Percentiles rank a stretch among this genome's conserved stretches.
phyloP scores from a whole-genome alignment of 805 yeast species.

The Torulaspora franciscae region DNA sequence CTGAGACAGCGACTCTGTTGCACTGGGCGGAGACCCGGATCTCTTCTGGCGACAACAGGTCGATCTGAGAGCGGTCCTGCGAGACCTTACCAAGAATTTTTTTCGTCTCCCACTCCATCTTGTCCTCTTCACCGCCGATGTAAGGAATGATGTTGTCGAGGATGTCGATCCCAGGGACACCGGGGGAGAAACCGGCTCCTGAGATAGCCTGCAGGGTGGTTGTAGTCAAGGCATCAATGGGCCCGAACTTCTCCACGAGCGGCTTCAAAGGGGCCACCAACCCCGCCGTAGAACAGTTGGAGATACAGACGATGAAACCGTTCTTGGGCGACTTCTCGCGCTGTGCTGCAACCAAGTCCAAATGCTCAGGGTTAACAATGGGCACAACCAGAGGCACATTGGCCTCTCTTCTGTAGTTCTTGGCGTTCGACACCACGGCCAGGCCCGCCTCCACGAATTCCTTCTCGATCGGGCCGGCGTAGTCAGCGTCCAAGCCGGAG shows the following conservation, averaged over 20 bases:
- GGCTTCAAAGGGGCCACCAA: slow-evolving; percentile 95
- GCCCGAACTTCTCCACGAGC: slow-evolving; percentile 84
- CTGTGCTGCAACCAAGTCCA: slow-evolving; percentile 62
- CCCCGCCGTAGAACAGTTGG: slow-evolving; percentile 98
- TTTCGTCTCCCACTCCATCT: slow-evolving; percentile 97
- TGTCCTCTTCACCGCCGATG: slow-evolving; percentile 96
- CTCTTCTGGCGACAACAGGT: slow-evolving; percentile 58
- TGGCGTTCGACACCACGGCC: slow-evolving; percentile 88
- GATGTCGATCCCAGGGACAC: slow-evolving; percentile 92
- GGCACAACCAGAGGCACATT: slow-evolving; percentile 94
- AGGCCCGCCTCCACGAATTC: slow-evolving; percentile 77
- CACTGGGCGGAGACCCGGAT: slow-evolving; percentile 92
- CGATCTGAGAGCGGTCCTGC: slow-evolving; percentile 49
- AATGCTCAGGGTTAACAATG: slow-evolving; percentile 87
- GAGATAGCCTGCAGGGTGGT: slow-evolving; percentile 96
- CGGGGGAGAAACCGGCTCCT: slow-evolving; percentile 98
- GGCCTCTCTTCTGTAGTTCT: slow-evolving; percentile 83
- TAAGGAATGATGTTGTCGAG: slow-evolving; percentile 92
- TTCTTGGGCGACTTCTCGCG: slow-evolving; percentile 49
- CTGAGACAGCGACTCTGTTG: slow-evolving; percentile 93
- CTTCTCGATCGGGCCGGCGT: slow-evolving; percentile 88
- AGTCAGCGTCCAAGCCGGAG: slow-evolving; percentile 89
- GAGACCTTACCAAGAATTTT: slow-evolving; percentile 76
- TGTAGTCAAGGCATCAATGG: slow-evolving; percentile 77
- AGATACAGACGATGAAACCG: slow-evolving; percentile 90